Percentiles rank a stretch among this genome's conserved stretches.
These are phyloP conservation scores for Candida ficus DNA, from an alignment of 805 yeast species.

Conservation along the genomic window DNA sequence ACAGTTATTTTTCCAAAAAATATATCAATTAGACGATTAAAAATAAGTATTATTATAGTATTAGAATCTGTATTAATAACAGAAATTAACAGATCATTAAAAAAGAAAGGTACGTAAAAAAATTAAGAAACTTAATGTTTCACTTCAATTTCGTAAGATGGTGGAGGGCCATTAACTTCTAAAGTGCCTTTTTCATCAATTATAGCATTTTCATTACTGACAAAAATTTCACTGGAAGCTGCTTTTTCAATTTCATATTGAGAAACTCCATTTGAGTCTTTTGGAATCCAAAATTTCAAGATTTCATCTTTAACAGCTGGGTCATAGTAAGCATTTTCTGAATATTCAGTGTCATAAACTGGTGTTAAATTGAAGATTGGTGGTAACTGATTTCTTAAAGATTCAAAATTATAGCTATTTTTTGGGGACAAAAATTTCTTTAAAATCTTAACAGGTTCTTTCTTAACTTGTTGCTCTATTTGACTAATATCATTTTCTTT, in stretches of 20 bases:
- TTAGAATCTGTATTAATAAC: too few species aligned
- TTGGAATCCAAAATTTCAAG: slow-evolving; percentile 68
- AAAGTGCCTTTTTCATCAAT: slow-evolving; percentile 54
- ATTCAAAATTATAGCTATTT: slow-evolving; percentile 39
- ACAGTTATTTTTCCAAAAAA: too few species aligned
- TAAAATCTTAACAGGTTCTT: slow-evolving; percentile 13
- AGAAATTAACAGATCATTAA: too few species aligned
- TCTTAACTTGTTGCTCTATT: slow-evolving; percentile 16
- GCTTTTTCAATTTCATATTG: slow-evolving; percentile 53
- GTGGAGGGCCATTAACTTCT: slow-evolving; percentile 60
- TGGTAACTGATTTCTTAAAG: slow-evolving; percentile 36
- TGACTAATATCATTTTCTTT: slow-evolving; percentile 16
- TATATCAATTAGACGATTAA: too few species aligned
- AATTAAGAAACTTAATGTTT: too few species aligned
- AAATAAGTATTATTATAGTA: too few species aligned
- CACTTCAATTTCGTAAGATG: slow-evolving; percentile 48
- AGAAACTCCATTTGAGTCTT: slow-evolving; percentile 63
- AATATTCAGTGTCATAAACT: slow-evolving; percentile 27
- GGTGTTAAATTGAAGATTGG: slow-evolving; percentile 29
- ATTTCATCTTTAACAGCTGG: slow-evolving; percentile 52
- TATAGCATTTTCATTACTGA: slow-evolving; percentile 52
- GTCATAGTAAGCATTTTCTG: slow-evolving; percentile 40
- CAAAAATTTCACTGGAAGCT: slow-evolving; percentile 44
- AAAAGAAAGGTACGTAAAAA: too few species aligned
- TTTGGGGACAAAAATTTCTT: slow-evolving; percentile 37